phyloP scores from a whole-genome alignment of 345 rosid species.

The Populus tremula region DNA sequence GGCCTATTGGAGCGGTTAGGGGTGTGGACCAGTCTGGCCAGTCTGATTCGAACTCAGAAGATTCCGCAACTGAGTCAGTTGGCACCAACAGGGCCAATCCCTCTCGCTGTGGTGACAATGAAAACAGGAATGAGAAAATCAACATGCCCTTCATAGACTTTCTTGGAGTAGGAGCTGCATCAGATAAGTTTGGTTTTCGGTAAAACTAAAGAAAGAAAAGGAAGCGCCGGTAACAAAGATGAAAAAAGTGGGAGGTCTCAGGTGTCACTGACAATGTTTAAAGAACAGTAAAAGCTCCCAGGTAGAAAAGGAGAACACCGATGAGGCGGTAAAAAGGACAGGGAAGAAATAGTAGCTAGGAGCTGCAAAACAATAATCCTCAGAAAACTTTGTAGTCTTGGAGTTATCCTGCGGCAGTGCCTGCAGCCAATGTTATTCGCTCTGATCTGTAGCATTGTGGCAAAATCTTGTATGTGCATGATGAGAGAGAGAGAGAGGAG shows the following conservation, averaged over 20 bases:
- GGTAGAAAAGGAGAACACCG: neutral
- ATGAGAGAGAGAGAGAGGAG: neutral
- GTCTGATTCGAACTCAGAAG: constrained; percentile 61
- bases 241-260: neutral
- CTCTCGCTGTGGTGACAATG: constrained; percentile 19
- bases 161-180: constrained; percentile 58
- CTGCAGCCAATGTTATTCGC: neutral
- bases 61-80: constrained; percentile 46
- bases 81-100: constrained; percentile 31
- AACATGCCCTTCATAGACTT: constrained; percentile 53
- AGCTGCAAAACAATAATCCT: neutral
- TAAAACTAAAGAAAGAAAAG: neutral
- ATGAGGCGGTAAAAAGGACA: neutral
- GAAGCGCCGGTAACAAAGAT: neutral
- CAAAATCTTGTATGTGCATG: neutral
- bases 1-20: constrained; percentile 18
- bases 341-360: neutral
- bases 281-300: constrained; percentile 14
- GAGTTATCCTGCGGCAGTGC: constrained; percentile 7
- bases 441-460: neutral
- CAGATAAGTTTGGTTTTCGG: neutral
- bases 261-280: constrained; percentile 10
- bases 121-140: constrained; percentile 23
- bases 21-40: constrained; percentile 34
- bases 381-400: neutral